These are phyloP conservation scores for Aureobasidium melanogenum DNA, from an alignment of 2,329 filamentous ascomycete species.

Conservation along the genomic window DNA sequence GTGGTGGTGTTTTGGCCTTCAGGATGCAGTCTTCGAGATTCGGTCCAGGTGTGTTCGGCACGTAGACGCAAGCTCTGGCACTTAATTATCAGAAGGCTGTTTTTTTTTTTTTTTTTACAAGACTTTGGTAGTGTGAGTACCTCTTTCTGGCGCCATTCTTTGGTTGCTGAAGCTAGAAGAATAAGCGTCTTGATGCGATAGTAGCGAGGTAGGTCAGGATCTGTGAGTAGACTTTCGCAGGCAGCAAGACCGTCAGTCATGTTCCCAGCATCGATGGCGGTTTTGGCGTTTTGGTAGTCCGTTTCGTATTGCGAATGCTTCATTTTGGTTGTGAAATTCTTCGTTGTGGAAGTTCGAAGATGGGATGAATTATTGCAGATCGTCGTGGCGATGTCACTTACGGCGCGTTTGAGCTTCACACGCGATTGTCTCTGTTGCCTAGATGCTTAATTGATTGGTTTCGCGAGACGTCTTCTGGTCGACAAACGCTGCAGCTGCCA, in stretches of 20 bases:
- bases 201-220: constrained; percentile 6
- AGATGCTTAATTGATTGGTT: not conserved
- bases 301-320: not conserved
- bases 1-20: not conserved
- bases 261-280: not conserved
- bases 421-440: not conserved
- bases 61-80: not conserved
- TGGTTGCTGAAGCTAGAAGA: not conserved
- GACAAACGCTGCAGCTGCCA: not conserved
- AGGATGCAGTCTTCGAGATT: not conserved
- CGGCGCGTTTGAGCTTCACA: not conserved
- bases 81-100: not conserved
- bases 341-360: not conserved
- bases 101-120: rapidly evolving
- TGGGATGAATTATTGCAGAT: not conserved
- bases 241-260: not conserved
- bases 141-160: constrained; percentile 2
- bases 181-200: constrained; percentile 2
- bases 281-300: not conserved
- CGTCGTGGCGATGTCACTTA: not conserved
- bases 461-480: not conserved
- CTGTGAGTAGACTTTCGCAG: not conserved
- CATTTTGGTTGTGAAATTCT: not conserved
- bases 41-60: not conserved
- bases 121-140: not conserved